These are phyloP conservation scores for Ogataea trehalophila DNA, from an alignment of 805 yeast genomes.

Conservation along the genomic window DNA sequence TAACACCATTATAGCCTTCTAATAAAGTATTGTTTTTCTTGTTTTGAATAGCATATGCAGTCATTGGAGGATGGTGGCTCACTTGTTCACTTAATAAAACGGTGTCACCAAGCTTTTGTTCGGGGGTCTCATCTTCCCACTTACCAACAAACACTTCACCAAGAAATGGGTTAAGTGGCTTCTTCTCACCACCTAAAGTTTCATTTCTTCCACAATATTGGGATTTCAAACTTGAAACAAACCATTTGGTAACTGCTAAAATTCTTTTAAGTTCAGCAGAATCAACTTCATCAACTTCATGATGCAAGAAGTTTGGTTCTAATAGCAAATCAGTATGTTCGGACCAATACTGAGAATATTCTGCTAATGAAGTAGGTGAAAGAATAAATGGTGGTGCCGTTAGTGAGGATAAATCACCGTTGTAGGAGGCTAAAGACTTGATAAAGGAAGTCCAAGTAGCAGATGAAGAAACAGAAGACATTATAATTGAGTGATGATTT, in stretches of 20 bases:
- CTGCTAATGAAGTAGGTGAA: slow-evolving; percentile 82
- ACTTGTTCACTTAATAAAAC: slow-evolving; percentile 85
- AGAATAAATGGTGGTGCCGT: slow-evolving; percentile 98
- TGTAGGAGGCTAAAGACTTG: slow-evolving; percentile 85
- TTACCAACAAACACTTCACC: slow-evolving; percentile 93
- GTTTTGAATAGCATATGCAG: slow-evolving; percentile 84
- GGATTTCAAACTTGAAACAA: slow-evolving; percentile 82
- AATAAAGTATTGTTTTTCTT: slow-evolving; percentile 61
- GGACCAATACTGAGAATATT: slow-evolving; percentile 95
- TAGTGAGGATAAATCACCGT: slow-evolving; percentile 87
- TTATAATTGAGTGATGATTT: neutral
- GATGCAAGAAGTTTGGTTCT: slow-evolving; percentile 54
- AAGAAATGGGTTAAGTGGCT: slow-evolving; percentile 92
- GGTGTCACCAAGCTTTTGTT: slow-evolving; percentile 65
- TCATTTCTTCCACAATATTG: slow-evolving; percentile 94
- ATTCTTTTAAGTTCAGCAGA: slow-evolving; percentile 59
- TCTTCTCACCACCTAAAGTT: slow-evolving; percentile 91
- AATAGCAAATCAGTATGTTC: slow-evolving; percentile 83
- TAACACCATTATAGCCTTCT: slow-evolving; percentile 88
- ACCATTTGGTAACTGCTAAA: slow-evolving; percentile 85
- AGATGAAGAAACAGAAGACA: slow-evolving; percentile 18
- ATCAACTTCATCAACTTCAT: slow-evolving; percentile 37
- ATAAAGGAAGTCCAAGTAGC: slow-evolving; percentile 89
- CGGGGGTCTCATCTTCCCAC: slow-evolving; percentile 57
- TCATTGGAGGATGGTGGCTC: slow-evolving; percentile 95